Base-by-base conservation (phyloP, 331 rosid genomes). In the Pyrus hybrid region DNA sequence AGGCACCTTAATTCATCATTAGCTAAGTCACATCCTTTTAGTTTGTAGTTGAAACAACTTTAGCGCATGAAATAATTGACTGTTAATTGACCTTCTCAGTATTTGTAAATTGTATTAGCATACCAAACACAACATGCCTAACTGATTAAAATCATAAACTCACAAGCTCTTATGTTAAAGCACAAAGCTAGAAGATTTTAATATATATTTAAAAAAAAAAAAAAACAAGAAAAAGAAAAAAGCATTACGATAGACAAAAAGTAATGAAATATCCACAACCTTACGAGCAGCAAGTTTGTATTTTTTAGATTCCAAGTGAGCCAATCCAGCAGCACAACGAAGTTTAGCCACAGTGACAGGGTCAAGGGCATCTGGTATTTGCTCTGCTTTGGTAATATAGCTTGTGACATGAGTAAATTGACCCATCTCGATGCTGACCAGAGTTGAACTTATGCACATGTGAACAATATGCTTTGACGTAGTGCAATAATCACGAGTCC, bases 361-460 rank as follows among this genome's bases (percentile, higher is more conserved):
- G 25, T 91, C 99, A 74, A 83, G 91, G 76, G 86, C 87, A 63
- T 95, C 97, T 5, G 83, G 80, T 47, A 88, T 80, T 80, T 91
- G 96, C 80, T 95, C 97, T 70, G 99, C 98, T 87, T 91, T 95
- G 84, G 84, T 83, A n/a, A 91, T 97, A 80, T 95, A 91, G 90
- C 94, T 95, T 33, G 94, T 77, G 60, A 89, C 97, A 77, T 95
- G 99, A 76, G 98, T 73, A 84, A 95, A 92, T 77, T 95, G 99
- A 77, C 99, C 98, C 97, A 91, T 91, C 89, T 95, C 99, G 71
- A 95, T 95, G 91, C 98, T 91, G 86, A 95, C 99, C 68, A 95
- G 85, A 86, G 93, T 95, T 7, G 96, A 90, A 83, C 91, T 92
- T 94, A 88, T 79, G 68, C 98, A 95, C 99, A 95, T 95, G 79